Conservation (phyloP, 2,329 filamentous ascomycete genomes). For the Phoma sp. region DNA sequence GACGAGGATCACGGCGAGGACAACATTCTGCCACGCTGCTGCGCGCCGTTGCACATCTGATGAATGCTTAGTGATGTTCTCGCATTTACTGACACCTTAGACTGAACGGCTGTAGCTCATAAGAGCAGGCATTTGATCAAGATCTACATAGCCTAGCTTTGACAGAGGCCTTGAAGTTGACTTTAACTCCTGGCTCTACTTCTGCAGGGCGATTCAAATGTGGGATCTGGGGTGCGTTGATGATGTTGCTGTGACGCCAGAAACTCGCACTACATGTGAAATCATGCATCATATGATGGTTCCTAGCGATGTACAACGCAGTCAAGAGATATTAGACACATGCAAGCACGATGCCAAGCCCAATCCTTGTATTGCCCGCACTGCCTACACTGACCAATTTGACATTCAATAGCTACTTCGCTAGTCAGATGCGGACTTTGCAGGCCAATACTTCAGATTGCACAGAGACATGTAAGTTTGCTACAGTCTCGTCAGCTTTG, state of each 20-base stretch:
- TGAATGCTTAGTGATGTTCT: not conserved
- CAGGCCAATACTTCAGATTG: too few relatives aligned
- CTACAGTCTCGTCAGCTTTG: too few relatives aligned
- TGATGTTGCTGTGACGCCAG: slow-evolving; percentile 1
- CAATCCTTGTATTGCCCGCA: too few relatives aligned
- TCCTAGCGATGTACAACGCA: not conserved
- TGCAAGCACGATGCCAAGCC: not conserved
- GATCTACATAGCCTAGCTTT: too few relatives aligned
- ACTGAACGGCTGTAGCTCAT: not conserved
- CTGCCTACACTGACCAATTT: too few relatives aligned
- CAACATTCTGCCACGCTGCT: not conserved
- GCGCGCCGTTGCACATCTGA: not conserved
- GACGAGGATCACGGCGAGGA: slow-evolving; percentile 4
- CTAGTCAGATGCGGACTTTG: too few relatives aligned
- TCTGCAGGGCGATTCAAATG: slow-evolving; percentile 11
- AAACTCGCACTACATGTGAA: slow-evolving; percentile 4
- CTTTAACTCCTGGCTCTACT: slow-evolving; percentile 3
- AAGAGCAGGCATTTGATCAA: too few relatives aligned
- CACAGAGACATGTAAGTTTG: too few relatives aligned
- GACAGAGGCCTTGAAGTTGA: not conserved
- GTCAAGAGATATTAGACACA: not conserved
- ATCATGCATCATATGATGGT: not conserved
- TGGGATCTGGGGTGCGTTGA: slow-evolving; percentile 4
- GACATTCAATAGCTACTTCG: too few relatives aligned
- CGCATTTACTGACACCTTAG: not conserved